These are phyloP conservation scores for Oryza meridionalis DNA, from an alignment of 176 grass and related monocot genomes.

Conservation along the genomic window DNA sequence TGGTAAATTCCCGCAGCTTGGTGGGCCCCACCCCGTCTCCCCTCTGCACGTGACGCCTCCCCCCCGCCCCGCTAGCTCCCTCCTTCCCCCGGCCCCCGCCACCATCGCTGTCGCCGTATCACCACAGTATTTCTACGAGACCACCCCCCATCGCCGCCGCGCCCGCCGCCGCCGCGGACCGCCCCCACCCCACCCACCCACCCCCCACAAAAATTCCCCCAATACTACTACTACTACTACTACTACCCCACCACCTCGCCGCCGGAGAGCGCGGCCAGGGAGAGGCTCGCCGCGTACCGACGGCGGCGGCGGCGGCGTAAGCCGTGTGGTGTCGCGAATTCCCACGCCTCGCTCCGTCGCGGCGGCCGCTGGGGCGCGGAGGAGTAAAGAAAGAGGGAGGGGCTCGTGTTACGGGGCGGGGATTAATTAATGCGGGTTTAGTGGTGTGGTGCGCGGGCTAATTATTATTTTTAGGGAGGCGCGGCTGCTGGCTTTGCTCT, in stretches of 20 bases:
- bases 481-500: background rate
- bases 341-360: background rate
- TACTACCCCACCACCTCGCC: too few relatives aligned
- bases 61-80: background rate
- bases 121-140: background rate
- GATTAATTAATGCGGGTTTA: conserved; percentile 26
- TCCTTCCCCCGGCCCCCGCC: background rate
- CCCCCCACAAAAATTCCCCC: too few relatives aligned
- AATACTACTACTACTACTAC: too few relatives aligned
- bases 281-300: too few relatives aligned
- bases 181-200: too few relatives aligned
- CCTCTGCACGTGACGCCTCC: background rate
- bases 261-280: too few relatives aligned
- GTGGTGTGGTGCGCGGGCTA: conserved; percentile 24
- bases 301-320: too few relatives aligned
- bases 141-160: background rate
- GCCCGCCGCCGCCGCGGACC: conserved; percentile 30
- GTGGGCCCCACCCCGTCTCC: background rate
- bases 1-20: background rate
- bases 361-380: background rate
- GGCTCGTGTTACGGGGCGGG: background rate
- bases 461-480: conserved; percentile 52
- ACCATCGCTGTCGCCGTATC: background rate
- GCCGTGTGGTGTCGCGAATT: background rate
- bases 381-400: background rate